These are phyloP conservation scores for Hippophae gyantsensis DNA, from an alignment of 306 rosid species.

Conservation along the genomic window DNA sequence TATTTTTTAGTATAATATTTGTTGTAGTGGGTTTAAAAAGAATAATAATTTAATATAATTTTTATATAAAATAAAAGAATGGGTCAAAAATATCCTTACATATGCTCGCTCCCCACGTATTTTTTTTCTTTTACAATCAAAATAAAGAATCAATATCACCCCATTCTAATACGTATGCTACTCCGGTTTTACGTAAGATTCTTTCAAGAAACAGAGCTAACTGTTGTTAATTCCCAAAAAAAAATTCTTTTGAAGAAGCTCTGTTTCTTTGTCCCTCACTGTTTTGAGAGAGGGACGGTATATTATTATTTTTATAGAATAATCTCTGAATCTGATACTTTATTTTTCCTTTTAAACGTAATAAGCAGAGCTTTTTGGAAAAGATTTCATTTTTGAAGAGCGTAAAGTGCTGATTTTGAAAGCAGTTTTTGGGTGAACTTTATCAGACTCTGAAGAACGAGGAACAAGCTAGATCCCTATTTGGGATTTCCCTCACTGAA, in stretches of 20 bases:
- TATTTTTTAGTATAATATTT: too few relatives aligned
- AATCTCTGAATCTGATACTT: background rate
- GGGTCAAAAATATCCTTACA: too few relatives aligned
- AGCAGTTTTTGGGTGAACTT: constrained; percentile 5
- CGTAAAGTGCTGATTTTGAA: too few relatives aligned
- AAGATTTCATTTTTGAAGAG: too few relatives aligned
- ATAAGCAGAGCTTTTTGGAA: constrained; percentile 1
- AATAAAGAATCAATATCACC: too few relatives aligned
- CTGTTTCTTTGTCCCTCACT: background rate
- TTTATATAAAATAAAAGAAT: too few relatives aligned
- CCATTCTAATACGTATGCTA: too few relatives aligned
- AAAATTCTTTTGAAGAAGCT: background rate
- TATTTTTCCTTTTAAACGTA: background rate
- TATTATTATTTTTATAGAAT: background rate
- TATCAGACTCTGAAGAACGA: constrained; percentile 31
- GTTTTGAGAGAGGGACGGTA: background rate
- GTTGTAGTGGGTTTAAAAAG: too few relatives aligned
- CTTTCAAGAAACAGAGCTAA: background rate
- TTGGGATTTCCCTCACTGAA: constrained; percentile 69
- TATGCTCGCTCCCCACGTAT: too few relatives aligned
- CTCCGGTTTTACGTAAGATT: too few relatives aligned
- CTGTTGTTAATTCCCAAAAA: background rate
- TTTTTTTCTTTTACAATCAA: too few relatives aligned
- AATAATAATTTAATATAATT: too few relatives aligned
- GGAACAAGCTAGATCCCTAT: constrained; percentile 37